Evolutionary conservation across 2,329 filamentous ascomycete species (phyloP).

Genomic region (Stachybotrys chlorohalonatus): DNA sequence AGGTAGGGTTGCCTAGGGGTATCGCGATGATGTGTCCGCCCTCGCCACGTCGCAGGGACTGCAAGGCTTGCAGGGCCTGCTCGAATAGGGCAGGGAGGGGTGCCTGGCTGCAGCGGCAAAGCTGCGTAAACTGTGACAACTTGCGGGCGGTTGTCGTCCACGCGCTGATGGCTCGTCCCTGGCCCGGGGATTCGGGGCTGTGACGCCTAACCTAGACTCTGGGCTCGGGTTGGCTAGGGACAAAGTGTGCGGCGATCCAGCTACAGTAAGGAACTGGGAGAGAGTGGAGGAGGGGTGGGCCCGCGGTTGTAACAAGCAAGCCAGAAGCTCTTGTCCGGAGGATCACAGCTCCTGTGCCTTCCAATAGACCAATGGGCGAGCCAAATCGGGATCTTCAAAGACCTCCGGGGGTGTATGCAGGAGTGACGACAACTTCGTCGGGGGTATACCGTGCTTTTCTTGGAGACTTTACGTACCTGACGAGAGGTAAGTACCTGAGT

Average conservation of each 20-base stretch:
- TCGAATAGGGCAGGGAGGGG: slow-evolving; percentile 17
- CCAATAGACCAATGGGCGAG: background rate
- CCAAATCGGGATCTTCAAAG: background rate
- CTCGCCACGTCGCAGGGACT: slow-evolving; percentile 51
- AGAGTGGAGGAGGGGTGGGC: slow-evolving; percentile 13
- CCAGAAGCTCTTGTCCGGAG: background rate
- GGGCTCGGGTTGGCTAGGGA: slow-evolving; percentile 5
- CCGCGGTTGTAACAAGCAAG: slow-evolving; percentile 6
- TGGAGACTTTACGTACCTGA: background rate
- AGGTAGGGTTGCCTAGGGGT: slow-evolving; percentile 26
- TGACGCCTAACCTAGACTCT: slow-evolving; percentile 21
- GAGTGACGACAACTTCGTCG: background rate
- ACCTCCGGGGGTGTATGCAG: slow-evolving; percentile 4
- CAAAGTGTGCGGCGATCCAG: background rate
- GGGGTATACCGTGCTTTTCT: background rate
- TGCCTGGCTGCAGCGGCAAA: slow-evolving; percentile 39
- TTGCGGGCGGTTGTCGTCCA: background rate
- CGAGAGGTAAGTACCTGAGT: background rate
- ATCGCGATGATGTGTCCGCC: slow-evolving; percentile 48
- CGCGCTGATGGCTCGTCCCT: slow-evolving; percentile 21
- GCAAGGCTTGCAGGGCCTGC: slow-evolving; percentile 41
- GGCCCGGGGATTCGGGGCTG: slow-evolving; percentile 33
- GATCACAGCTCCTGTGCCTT: background rate
- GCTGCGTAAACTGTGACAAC: slow-evolving; percentile 34
- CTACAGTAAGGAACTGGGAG: slow-evolving; percentile 6